Conservation (phyloP, 208 protist species). For the Polymyxa betae region DNA sequence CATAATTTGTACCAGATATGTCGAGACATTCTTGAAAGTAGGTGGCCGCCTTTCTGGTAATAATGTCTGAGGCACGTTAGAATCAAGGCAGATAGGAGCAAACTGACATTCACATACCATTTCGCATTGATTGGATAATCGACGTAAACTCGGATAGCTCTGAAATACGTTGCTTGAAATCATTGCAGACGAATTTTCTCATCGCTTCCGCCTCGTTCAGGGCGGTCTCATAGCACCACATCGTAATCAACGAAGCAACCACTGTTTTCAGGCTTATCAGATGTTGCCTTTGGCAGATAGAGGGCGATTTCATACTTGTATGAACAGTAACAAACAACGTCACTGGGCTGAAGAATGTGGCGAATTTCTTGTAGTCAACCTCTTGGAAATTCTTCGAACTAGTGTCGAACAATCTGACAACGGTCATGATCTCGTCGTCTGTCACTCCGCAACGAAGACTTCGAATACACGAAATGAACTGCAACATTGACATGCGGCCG, state of each 20-base stretch:
- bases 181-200: conserved; percentile 35
- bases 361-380: conserved; percentile 54
- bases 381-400: conserved; percentile 38
- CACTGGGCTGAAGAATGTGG: conserved; percentile 43
- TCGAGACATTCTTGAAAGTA: conserved; percentile 49
- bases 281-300: neutral
- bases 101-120: neutral
- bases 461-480: conserved; percentile 51
- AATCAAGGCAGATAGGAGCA: neutral
- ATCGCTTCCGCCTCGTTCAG: neutral
- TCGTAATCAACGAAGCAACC: conserved; percentile 18
- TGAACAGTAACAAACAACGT: conserved; percentile 8
- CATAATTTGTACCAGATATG: conserved; percentile 37
- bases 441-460: neutral
- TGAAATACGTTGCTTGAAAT: conserved; percentile 44
- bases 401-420: conserved; percentile 36
- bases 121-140: neutral
- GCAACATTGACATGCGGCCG: conserved; percentile 35
- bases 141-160: conserved; percentile 17
- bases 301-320: neutral
- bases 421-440: neutral
- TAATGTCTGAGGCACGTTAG: conserved; percentile 30
- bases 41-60: conserved; percentile 16
- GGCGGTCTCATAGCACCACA: neutral
- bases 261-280: neutral